Evolutionary conservation across 768 basidiomycete genomes (phyloP), one percentile per base, ranked within the genome.

Genomic region (Sarcomyxa edulis): DNA sequence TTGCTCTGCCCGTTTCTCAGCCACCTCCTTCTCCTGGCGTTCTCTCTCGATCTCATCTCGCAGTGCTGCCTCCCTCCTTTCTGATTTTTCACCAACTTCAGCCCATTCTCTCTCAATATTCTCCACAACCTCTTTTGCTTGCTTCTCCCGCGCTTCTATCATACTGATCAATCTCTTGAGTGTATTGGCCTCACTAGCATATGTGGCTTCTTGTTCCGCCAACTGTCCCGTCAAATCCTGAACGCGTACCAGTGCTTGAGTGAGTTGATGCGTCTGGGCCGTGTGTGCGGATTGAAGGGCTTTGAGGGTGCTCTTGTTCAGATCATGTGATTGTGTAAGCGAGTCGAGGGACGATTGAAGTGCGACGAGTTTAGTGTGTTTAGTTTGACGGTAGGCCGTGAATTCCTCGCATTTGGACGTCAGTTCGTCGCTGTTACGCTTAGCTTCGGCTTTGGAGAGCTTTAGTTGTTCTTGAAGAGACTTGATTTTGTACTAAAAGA

Each of bases 61-160:
- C 38, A 94, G 61, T 6, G 60, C 63, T 32, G 71, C 67, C 59
- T 91, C 88, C 29, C 82, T 71, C 46, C 74, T 62, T 44, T 82
- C 84, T 3, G 82, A 71, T 49, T 75, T 75, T 29, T 82, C 79
- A 6, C 81, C 78, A 7, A 92, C 73, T 14, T 69, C 69, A 16
- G 83, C 83, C 78, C 88, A 85, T 48, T 95, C 90, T 20, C 65
- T 69, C 59, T 96, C 93, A 39, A 97, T 78, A 26, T 70, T 70
- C 16, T 90, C 83, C 1, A 97, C 81, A 37, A 91, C 78, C 15
- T 76, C 72, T 63, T 89, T 87, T 15, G 88, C 78, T 46, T 93
- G 85, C 37, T 81, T 78, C 55, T 93, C 91, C 25, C 93, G 74
- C 40, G 84, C 84, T 56, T 97, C 91, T 70, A 96, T 81, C 68